A percentile compares a stretch with the other conserved stretches of the same genome.
Evolutionary conservation across 192 early-diverging fungal species (phyloP).

Genomic region (Gryganskiella cystojenkinii): DNA sequence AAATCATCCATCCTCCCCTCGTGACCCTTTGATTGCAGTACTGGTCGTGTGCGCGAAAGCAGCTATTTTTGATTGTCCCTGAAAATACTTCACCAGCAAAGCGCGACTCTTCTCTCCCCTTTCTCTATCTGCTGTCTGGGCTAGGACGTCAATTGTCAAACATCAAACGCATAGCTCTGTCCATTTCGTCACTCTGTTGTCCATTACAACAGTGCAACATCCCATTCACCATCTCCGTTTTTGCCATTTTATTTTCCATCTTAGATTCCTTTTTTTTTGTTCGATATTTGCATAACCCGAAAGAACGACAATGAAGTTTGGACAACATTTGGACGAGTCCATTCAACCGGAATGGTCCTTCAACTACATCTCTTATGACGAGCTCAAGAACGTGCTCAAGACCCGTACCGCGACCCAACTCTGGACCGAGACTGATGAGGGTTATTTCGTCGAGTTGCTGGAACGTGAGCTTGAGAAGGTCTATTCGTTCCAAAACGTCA

Average conservation of each 20-base stretch:
- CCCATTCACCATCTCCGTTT: not conserved
- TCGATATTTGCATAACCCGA: not conserved
- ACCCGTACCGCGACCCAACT: conserved; percentile 64
- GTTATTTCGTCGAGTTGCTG: conserved; percentile 88
- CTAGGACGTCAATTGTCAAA: too few species aligned
- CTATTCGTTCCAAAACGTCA: conserved; percentile 33
- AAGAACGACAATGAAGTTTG: conserved; percentile 83
- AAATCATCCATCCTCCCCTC: too few species aligned
- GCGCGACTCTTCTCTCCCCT: too few species aligned
- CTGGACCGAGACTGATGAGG: conserved; percentile 89
- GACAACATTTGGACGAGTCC: conserved; percentile 75
- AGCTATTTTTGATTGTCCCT: too few species aligned
- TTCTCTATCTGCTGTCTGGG: too few species aligned
- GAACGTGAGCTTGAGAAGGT: conserved; percentile 94
- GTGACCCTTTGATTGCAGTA: too few species aligned
- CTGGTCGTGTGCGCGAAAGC: too few species aligned
- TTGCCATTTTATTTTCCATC: not conserved
- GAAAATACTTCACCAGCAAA: too few species aligned
- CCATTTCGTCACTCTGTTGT: not conserved
- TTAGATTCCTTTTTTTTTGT: not conserved
- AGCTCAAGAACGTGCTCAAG: conserved; percentile 88
- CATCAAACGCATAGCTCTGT: not conserved
- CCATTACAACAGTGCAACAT: too few species aligned
- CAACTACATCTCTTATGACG: conserved; percentile 85
- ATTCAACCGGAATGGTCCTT: conserved; percentile 86